phyloP scores from a whole-genome alignment of 345 rosid genomes.

The Camelina laxa region DNA sequence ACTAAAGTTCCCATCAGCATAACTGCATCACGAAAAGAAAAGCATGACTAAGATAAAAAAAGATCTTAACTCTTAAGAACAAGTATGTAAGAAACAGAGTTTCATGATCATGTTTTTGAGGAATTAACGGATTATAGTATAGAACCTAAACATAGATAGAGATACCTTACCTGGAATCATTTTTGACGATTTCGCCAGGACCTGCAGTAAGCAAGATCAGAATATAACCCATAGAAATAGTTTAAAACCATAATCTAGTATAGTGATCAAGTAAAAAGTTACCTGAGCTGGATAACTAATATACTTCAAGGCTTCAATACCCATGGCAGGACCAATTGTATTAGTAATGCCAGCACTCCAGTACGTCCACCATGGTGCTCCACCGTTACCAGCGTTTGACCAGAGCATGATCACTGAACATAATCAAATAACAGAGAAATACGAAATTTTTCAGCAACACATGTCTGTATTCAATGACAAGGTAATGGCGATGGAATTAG shows the following conservation, averaged over 20 bases:
- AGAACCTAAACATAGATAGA: neutral
- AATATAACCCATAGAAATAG: neutral
- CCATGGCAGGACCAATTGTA: conserved; percentile 98
- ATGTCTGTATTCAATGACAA: neutral
- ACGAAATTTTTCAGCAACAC: conserved; percentile 9
- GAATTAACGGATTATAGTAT: neutral
- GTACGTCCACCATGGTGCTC: conserved; percentile 94
- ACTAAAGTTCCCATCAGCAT: conserved; percentile 94
- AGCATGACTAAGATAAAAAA: neutral
- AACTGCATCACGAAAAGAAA: conserved; percentile 53
- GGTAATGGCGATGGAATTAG: neutral
- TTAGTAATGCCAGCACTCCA: conserved; percentile 99
- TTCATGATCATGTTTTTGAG: conserved; percentile 11
- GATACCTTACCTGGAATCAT: conserved; percentile 83
- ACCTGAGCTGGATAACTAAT: conserved; percentile 99
- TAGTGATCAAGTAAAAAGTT: conserved; percentile 1
- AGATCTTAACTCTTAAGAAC: neutral
- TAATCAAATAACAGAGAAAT: neutral
- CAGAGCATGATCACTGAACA: conserved; percentile 86
- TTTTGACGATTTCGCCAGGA: conserved; percentile 91
- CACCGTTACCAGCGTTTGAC: conserved; percentile 63
- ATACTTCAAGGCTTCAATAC: conserved; percentile 95
- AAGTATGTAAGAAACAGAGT: neutral
- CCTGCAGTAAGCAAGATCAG: conserved; percentile 55
- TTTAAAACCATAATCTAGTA: neutral